Percentiles rank a stretch among this genome's conserved stretches.
phyloP scores from a whole-genome alignment of 176 grass and related monocot genomes.

The Neostapfia colusana region DNA sequence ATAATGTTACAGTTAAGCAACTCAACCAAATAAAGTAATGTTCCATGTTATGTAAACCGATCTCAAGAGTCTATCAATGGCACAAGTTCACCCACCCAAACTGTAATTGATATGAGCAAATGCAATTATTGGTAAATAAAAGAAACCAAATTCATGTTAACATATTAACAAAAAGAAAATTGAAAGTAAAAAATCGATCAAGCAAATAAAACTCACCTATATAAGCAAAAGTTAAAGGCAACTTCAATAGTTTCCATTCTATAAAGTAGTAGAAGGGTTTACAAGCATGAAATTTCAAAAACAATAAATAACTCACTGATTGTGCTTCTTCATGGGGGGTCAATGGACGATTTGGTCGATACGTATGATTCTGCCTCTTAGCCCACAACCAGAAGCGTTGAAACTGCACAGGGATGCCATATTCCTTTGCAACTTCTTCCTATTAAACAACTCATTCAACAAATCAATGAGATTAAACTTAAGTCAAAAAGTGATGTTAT shows the following conservation, averaged over 20 bases:
- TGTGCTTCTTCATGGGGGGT: constrained; percentile 69
- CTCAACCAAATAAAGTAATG: constrained; percentile 23
- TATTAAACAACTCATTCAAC: constrained; percentile 38
- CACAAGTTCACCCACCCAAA: constrained; percentile 20
- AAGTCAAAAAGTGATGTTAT: background rate
- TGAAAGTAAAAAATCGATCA: constrained; percentile 2
- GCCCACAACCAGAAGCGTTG: constrained; percentile 97
- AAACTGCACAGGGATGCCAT: constrained; percentile 84
- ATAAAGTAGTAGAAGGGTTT: background rate
- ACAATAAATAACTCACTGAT: constrained; percentile 53
- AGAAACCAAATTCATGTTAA: background rate
- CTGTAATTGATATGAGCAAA: background rate
- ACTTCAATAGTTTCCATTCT: constrained; percentile 9
- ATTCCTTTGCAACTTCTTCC: constrained; percentile 95
- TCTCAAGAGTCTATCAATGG: background rate
- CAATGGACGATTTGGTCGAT: constrained; percentile 80
- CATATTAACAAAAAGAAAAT: background rate
- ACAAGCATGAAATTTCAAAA: constrained; percentile 15
- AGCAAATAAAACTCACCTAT: constrained; percentile 5
- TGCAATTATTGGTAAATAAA: background rate
- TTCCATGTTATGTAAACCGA: constrained; percentile 8
- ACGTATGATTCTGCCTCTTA: constrained; percentile 98
- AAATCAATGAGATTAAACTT: constrained; percentile 27
- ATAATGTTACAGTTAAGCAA: constrained; percentile 4
- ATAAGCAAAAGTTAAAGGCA: background rate